Evolutionary conservation across 306 rosid species (phyloP), one percentile per base, ranked within the genome.

Genomic region (Vachellia collinsii): DNA sequence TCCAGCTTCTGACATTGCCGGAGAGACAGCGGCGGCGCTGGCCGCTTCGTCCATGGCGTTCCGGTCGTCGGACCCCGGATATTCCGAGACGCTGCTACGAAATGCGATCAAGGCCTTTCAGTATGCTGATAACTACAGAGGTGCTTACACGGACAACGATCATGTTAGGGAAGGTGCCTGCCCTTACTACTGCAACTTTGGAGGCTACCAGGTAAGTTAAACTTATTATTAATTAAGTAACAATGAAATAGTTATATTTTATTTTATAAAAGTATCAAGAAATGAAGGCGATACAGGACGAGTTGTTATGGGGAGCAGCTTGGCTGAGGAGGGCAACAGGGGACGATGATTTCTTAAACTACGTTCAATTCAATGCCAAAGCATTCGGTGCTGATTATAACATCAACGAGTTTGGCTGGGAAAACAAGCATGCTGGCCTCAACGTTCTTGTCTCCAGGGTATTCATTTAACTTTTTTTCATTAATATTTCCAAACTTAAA

Each of bases 361-460:
- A 95, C 85, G 80, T 95, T 62, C 88, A 89, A 87, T 83, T 63
- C 91, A 95, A 95, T 81, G 97, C 88, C 29, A 84, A 90, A 86
- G 89, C 94, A 0, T 92, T 95, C 75, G 99, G 99, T 9, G 99
- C 99, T 0, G 95, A 95, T 0, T 97, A 95, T 39, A 93, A 85
- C 78, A 88, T 90, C 82, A 90, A 95, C 66, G 99, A 95, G 41
- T 93, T 95, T 51, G 99, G 99, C 1, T 95, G 99, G 99, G 99
- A 95, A 75, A 93, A 95, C 87, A 95, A 95, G 84, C 99, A 95
- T 63, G 99, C 99, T 78, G 99, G 99, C 77, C 92, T 93, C 17
- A 95, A 95, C 36, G 93, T 95, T 78, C 91, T 95, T 11, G 86
- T 90, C 79, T 90, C 99, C 51, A 91, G 92, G 97, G 98, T 94